Conservation (phyloP, 371 early-diverging fungal genomes). For the Lichtheimia ornata region DNA sequence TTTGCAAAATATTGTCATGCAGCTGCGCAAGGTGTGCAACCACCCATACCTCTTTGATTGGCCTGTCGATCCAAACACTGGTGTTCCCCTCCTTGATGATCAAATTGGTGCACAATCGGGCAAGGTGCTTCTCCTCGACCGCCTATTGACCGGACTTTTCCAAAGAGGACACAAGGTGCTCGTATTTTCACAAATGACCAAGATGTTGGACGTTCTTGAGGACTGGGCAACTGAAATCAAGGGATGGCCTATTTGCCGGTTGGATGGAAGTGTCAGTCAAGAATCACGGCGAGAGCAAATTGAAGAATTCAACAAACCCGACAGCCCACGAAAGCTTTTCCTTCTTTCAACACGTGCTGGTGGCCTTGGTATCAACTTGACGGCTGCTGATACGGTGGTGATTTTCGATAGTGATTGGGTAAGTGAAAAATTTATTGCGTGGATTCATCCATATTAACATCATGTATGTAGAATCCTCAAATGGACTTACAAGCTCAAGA, state of each 20-base stretch:
- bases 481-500: constrained; percentile 98
- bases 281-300: constrained; percentile 83
- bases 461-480: constrained; percentile 82
- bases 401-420: constrained; percentile 95
- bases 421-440: constrained; percentile 11
- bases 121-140: constrained; percentile 87
- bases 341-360: constrained; percentile 97
- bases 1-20: constrained; percentile 88
- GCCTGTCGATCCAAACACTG: constrained; percentile 61
- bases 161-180: constrained; percentile 84
- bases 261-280: constrained; percentile 90
- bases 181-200: constrained; percentile 94
- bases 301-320: constrained; percentile 54
- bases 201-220: constrained; percentile 90
- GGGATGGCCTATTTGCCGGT: constrained; percentile 84
- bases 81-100: constrained; percentile 44
- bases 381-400: constrained; percentile 94
- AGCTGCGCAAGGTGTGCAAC: constrained; percentile 93
- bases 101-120: constrained; percentile 75
- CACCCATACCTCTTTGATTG: constrained; percentile 93
- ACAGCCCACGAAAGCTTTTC: constrained; percentile 73
- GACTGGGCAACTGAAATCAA: constrained; percentile 82
- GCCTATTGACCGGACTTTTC: constrained; percentile 78
- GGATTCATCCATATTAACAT: neutral
- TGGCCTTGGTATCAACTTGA: constrained; percentile 93